Percentiles rank a stretch among this genome's conserved stretches.
phyloP scores from a whole-genome alignment of 1,284 basidiomycete species.

The Agroathelia rolfsii region DNA sequence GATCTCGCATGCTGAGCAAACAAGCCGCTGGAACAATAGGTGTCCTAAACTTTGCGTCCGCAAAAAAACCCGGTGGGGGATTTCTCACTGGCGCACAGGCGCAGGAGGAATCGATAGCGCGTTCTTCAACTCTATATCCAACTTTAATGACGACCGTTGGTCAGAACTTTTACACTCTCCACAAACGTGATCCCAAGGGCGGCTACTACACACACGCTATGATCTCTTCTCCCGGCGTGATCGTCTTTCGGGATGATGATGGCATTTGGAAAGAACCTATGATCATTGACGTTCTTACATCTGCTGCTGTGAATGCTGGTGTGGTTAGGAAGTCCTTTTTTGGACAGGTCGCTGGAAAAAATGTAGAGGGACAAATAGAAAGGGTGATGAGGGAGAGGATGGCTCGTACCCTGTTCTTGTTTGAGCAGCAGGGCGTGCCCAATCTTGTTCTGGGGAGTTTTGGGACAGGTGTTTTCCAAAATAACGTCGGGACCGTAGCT shows the following conservation, averaged over 20 bases:
- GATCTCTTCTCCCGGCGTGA: conserved; percentile 52
- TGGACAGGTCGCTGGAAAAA: conserved; percentile 22
- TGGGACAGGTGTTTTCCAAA: conserved; percentile 64
- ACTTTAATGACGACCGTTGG: conserved; percentile 44
- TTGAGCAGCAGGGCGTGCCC: conserved; percentile 45
- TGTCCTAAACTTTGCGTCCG: conserved; percentile 62
- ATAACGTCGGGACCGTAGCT: conserved; percentile 46
- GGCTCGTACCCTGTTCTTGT: conserved; percentile 52
- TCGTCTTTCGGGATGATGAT: conserved; percentile 45
- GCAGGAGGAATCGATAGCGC: conserved; percentile 66
- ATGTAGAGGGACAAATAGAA: conserved; percentile 41
- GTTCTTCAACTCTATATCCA: conserved; percentile 53
- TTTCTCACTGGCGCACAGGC: conserved; percentile 56
- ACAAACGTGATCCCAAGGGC: conserved; percentile 35
- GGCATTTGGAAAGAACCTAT: conserved; percentile 46
- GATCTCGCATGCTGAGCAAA: conserved; percentile 24
- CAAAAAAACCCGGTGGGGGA: conserved; percentile 59
- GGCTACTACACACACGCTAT: conserved; percentile 61
- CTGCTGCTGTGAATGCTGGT: conserved; percentile 61
- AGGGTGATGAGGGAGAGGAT: conserved; percentile 57
- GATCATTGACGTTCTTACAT: conserved; percentile 50
- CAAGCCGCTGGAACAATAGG: conserved; percentile 31
- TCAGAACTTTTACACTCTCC: conserved; percentile 46
- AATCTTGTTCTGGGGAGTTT: conserved; percentile 62
- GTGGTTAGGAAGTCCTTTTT: conserved; percentile 34